Base-by-base conservation (phyloP, 1,139 yeast genomes). In the Taiozyma sp. region DNA sequence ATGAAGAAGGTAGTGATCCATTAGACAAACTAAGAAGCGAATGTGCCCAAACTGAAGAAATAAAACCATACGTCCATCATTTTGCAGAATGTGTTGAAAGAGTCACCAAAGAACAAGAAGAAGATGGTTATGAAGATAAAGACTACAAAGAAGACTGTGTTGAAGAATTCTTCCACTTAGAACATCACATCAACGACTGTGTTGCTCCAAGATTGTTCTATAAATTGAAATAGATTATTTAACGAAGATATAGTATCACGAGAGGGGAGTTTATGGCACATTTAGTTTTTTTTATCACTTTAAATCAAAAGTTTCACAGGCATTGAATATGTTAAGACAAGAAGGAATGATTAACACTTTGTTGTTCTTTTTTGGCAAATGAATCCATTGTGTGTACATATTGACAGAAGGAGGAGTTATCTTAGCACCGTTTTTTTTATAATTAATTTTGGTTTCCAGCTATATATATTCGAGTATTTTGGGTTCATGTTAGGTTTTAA, bases 91-190 rank as follows among this genome's bases (percentile, higher is more conserved):
- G 97, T 79, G 80, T 84, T 55, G 96, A 85, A 73, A 87, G 96
- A 76, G 96, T 89, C 61, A 83, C 91, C 59, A 80, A 83, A 70
- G 93, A 81, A 68, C 79, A 75, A 77, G 85, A 87, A 74, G 92
- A 87, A 67, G 83, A 76, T 63, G 95, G 73, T 58, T 87, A 88
- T 69, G 93, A 73, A 46, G 80, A 82, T 52, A 80, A 78, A 66
- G 80, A 74, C 12, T 78, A 87, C 78, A 87, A 89, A 75, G 96
- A 89, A 76, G 93, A 88, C 73, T 89, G 96, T 76, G 83, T 89
- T 60, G 96, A 89, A 74, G 96, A 89, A 75, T 89, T 84, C 75
- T 89, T 88, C 89, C 96, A 89, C 74, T 78, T 87, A 70, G 85
- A 87, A 70, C 96, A 89, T 72, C 87, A 93, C 77, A 70, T 89